Evolutionary conservation across 805 yeast species (phyloP).

Genomic region (Saccharomycopsis sp.): DNA sequence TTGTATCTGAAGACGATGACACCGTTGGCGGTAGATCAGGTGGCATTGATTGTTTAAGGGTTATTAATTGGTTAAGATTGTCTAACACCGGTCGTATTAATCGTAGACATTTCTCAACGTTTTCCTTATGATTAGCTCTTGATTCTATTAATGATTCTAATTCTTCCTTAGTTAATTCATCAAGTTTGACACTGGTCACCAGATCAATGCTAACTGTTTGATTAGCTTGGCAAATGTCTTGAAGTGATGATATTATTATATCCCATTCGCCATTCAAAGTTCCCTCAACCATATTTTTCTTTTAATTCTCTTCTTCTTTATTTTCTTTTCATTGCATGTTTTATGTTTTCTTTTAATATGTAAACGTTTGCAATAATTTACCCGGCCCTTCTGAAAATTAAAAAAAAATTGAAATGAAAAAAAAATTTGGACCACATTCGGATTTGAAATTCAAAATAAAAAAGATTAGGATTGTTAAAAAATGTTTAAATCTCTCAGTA

Average conservation of each 20-base stretch:
- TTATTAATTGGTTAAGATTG: conserved; percentile 42
- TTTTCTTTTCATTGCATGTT: too few species aligned
- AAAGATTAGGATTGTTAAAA: too few species aligned
- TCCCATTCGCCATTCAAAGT: conserved; percentile 62
- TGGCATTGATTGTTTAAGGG: conserved; percentile 16
- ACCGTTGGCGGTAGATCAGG: neutral
- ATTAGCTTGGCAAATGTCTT: conserved; percentile 59
- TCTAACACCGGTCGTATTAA: conserved; percentile 35
- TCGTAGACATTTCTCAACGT: conserved; percentile 45
- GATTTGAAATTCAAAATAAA: too few species aligned
- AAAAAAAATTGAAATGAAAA: too few species aligned
- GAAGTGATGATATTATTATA: conserved; percentile 55
- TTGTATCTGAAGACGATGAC: too few species aligned
- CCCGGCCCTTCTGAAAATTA: too few species aligned
- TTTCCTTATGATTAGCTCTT: conserved; percentile 47
- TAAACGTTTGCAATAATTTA: too few species aligned
- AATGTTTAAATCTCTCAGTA: too few species aligned
- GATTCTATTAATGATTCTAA: conserved; percentile 35
- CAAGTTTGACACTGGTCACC: conserved; percentile 26
- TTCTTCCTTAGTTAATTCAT: conserved; percentile 33
- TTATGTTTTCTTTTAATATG: too few species aligned
- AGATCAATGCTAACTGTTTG: conserved; percentile 45
- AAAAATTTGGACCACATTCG: too few species aligned
- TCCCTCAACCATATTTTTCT: conserved; percentile 1
- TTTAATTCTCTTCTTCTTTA: neutral